Evolutionary conservation across 192 early-diverging fungal genomes (phyloP), one percentile per base, ranked within the genome.

Genomic region (Podila epicladia): DNA sequence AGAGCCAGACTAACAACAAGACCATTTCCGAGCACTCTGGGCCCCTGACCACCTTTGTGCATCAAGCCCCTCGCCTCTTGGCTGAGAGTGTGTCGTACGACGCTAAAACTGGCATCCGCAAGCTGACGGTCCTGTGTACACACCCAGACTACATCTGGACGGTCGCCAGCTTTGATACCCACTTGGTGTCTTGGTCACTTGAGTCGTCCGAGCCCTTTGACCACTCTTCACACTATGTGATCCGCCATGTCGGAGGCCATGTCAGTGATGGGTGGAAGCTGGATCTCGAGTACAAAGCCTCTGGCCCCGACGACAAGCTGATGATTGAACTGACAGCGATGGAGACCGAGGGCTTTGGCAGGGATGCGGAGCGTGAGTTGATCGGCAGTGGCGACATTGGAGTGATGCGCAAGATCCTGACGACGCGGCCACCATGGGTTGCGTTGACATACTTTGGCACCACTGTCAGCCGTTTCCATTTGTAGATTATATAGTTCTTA

Each of bases 151-250:
- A 89, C 64, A 86, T 88, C 33, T 93, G 91, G 90, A 92, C 89
- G 0, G 89, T 92, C 5, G 75, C 92, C 26, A 75, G 85, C n/a
- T 94, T 94, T 82, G 79, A 88, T 58, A 91, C 88, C 0, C 82
- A 87, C 45, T 75, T 94, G 24, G 60, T 87, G 5, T 78, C 82
- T 0, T 94, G 93, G 93, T 88, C 85, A 7, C 83, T 89, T 22
- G 69, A 72, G 1, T 82, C 85, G 19, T 77, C 82, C 2, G 70
- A 85, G 22, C 87, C 87, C 1, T 69, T 87, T 45, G 5, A 59
- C 6, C 49, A 74, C 24, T 61, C 67, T 9, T 76, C 84, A 1
- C 87, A 85, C 35, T 88, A 88, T 61, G 82, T 86, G 50, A 75
- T 88, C 24, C 83, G 87, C n/a, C 85, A 88, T 67, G 85, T 88